phyloP scores from a whole-genome alignment of 306 rosid species.

The Carpinus fangiana region DNA sequence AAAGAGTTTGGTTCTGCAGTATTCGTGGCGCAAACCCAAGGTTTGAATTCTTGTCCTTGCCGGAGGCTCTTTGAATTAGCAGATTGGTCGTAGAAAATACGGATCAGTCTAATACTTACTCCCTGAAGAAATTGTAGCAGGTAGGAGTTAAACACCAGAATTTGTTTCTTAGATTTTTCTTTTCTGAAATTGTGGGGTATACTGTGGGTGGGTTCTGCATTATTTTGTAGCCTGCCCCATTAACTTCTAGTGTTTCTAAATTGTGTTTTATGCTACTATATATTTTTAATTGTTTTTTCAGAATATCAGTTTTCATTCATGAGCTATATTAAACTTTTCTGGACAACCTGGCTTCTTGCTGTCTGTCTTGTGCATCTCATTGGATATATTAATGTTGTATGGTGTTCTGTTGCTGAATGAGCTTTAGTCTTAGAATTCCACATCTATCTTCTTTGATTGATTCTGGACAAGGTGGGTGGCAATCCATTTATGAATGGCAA shows the following conservation, averaged over 20 bases:
- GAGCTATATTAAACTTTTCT: not conserved
- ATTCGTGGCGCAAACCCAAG: constrained; percentile 22
- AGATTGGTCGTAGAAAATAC: constrained; percentile 7
- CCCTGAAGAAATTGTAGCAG: not conserved
- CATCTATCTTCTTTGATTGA: not conserved
- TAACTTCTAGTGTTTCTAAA: not conserved
- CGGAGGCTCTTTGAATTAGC: constrained; percentile 14
- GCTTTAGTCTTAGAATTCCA: not conserved
- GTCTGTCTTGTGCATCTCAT: not conserved
- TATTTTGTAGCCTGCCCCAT: not conserved
- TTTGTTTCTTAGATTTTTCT: not conserved
- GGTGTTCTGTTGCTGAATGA: not conserved
- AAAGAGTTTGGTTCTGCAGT: constrained; percentile 22
- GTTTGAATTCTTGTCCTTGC: constrained; percentile 8
- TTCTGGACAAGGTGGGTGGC: not conserved
- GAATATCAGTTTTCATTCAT: not conserved
- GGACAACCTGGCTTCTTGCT: not conserved
- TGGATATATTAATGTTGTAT: not conserved
- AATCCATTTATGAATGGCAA: too few species aligned
- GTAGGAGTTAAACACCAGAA: not conserved
- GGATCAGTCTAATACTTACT: constrained; percentile 1
- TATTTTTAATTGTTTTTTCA: not conserved
- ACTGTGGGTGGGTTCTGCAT: not conserved
- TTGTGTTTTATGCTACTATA: not conserved
- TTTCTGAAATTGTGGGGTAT: not conserved